Percentiles rank a stretch among this genome's conserved stretches.
Conservation (phyloP, 441 rosid species). For the Eutrema salsugineum region DNA sequence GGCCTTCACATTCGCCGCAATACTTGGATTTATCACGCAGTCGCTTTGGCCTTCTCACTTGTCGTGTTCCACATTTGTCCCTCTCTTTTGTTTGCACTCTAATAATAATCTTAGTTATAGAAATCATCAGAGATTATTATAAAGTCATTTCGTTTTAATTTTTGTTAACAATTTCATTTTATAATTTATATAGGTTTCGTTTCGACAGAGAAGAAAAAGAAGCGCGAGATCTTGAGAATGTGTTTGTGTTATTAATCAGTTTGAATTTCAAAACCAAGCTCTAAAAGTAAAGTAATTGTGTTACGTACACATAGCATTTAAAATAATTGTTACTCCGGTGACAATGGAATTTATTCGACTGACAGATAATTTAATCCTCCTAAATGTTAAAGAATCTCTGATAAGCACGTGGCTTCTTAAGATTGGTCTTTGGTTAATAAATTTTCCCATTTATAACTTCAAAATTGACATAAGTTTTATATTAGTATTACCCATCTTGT, state of each 20-base stretch:
- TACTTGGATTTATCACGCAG: constrained; percentile 18
- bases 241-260: constrained; percentile 4
- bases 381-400: constrained; percentile 15
- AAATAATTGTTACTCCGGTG: constrained; percentile 22
- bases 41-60: constrained; percentile 17
- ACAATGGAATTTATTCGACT: constrained; percentile 35
- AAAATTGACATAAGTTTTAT: neutral
- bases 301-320: constrained; percentile 7
- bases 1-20: constrained; percentile 19
- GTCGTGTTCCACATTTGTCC: constrained; percentile 27
- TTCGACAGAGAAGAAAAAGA: neutral
- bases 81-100: constrained; percentile 12
- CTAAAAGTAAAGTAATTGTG: constrained; percentile 8
- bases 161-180: neutral
- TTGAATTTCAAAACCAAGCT: constrained; percentile 20
- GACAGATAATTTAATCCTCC: constrained; percentile 24
- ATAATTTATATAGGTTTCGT: neutral
- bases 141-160: neutral
- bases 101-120: neutral
- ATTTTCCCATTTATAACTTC: constrained; percentile 8
- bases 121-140: neutral
- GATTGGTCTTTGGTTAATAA: neutral
- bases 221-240: constrained; percentile 24
- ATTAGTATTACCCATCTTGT: constrained; percentile 27
- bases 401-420: constrained; percentile 14